These are phyloP conservation scores for Phytophthora tubulina DNA, from an alignment of 352 stramenopile genomes.

Conservation along the genomic window DNA sequence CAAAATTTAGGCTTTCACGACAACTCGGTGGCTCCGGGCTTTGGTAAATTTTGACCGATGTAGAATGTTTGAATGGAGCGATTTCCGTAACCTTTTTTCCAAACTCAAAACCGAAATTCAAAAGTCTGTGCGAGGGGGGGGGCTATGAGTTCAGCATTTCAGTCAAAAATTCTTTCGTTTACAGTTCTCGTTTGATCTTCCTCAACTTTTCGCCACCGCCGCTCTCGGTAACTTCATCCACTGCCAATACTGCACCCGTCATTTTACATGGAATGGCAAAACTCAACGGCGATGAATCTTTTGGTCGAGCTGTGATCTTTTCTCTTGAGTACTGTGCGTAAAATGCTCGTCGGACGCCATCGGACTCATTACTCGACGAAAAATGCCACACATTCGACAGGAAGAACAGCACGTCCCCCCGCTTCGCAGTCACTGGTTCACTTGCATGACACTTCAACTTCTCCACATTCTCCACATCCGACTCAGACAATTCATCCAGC, in stretches of 20 bases:
- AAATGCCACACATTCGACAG: conserved; percentile 79
- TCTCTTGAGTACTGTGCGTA: conserved; percentile 75
- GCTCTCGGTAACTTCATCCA: neutral
- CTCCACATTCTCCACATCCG: neutral
- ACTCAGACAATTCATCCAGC: conserved; percentile 13
- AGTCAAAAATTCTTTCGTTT: no score
- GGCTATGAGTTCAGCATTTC: no score
- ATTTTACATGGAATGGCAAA: conserved; percentile 69
- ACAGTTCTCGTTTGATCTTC: neutral
- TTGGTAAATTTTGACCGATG: no score
- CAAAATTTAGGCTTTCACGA: no score
- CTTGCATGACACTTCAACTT: conserved; percentile 26
- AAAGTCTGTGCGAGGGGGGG: no score
- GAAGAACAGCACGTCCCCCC: conserved; percentile 72
- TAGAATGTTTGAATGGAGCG: no score
- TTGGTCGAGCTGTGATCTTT: conserved; percentile 56
- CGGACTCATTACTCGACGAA: conserved; percentile 68
- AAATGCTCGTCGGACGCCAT: conserved; percentile 57
- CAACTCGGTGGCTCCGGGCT: no score
- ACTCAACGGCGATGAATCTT: conserved; percentile 57
- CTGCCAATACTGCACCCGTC: neutral
- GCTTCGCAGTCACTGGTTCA: conserved; percentile 41
- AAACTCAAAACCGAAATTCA: no score
- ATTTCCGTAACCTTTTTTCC: no score
- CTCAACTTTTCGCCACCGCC: neutral